Evolutionary conservation across 2,329 filamentous ascomycete species (phyloP).

Genomic region (Cytospora piceicola): DNA sequence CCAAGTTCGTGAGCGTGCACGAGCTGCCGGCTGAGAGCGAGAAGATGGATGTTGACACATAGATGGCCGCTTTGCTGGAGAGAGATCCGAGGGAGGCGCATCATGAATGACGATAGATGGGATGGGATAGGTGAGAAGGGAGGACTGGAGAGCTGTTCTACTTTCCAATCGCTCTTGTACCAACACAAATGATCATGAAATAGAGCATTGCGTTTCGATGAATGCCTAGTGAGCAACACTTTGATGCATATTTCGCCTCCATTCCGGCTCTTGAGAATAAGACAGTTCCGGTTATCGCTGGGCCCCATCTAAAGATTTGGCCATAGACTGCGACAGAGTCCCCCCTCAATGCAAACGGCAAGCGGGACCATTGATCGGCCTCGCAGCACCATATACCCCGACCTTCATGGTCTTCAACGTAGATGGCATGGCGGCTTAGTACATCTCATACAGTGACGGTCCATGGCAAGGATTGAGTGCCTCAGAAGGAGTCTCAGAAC

Average conservation of each 20-base stretch:
- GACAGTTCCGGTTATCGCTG: neutral
- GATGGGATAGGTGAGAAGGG: slow-evolving; percentile 12
- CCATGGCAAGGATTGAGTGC: neutral
- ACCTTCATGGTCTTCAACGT: neutral
- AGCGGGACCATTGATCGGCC: neutral
- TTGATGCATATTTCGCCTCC: neutral
- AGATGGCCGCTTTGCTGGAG: slow-evolving; percentile 28
- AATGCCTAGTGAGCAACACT: neutral
- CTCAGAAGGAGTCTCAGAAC: neutral
- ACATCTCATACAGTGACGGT: neutral
- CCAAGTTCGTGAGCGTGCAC: slow-evolving; percentile 90
- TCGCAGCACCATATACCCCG: neutral
- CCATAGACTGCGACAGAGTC: neutral
- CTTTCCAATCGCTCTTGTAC: slow-evolving; percentile 22
- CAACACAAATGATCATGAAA: slow-evolving; percentile 27
- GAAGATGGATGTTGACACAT: slow-evolving; percentile 71
- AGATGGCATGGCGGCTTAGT: neutral
- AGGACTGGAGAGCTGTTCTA: slow-evolving; percentile 3
- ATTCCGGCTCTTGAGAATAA: neutral
- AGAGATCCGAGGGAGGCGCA: neutral
- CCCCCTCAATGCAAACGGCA: neutral
- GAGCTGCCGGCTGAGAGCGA: slow-evolving; percentile 76
- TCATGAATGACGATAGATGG: slow-evolving; percentile 8
- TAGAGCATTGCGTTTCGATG: slow-evolving; percentile 29
- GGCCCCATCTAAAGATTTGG: neutral